Evolutionary conservation across 2,329 filamentous ascomycete species (phyloP).

Genomic region (Monilinia fructicola): DNA sequence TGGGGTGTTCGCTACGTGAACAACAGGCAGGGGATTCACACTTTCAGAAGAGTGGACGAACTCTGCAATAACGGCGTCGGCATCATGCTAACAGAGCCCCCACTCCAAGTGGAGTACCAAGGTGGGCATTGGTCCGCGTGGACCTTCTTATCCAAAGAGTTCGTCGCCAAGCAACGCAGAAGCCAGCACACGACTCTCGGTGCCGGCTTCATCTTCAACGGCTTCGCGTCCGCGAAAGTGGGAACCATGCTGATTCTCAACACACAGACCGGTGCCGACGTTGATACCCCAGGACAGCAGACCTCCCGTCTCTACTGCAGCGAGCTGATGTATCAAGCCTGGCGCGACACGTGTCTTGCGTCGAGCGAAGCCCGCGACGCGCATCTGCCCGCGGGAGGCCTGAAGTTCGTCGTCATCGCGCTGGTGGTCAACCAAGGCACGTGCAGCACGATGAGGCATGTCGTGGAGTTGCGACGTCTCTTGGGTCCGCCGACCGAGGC

Average conservation of each 20-base stretch:
- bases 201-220: background rate
- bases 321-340: constrained; percentile 3
- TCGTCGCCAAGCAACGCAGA: too few species aligned
- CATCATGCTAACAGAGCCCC: background rate
- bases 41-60: accelerated
- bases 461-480: background rate
- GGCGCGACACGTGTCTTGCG: background rate
- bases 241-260: background rate
- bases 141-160: too few species aligned
- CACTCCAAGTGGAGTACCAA: too few species aligned
- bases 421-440: background rate
- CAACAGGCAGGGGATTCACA: background rate
- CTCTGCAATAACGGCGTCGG: too few species aligned
- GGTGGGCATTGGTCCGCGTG: too few species aligned
- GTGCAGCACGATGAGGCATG: background rate
- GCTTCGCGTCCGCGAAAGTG: background rate
- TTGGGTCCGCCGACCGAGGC: background rate
- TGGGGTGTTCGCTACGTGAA: background rate
- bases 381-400: too few species aligned
- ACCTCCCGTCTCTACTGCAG: background rate
- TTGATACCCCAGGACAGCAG: background rate
- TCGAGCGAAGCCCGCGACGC: too few species aligned
- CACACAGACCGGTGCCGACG: background rate
- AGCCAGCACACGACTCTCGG: too few species aligned
- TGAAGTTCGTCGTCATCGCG: background rate